Evolutionary conservation across 2,329 filamentous ascomycete species (phyloP).

Genomic region (Aspergillus glaucus): DNA sequence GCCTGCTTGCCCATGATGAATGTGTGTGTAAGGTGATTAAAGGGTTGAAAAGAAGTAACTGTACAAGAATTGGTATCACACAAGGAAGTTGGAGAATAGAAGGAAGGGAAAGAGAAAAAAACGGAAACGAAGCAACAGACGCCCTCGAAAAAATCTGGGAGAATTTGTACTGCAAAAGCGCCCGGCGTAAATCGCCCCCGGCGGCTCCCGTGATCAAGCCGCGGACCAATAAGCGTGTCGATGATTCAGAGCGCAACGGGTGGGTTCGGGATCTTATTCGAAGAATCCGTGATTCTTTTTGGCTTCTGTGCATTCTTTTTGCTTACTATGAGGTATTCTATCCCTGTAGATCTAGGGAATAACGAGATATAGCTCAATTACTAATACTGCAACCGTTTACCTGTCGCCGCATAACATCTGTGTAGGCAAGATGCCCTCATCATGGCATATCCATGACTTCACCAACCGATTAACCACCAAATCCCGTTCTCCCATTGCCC

Average conservation of each 20-base stretch:
- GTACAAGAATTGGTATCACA: constrained; percentile 23
- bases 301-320: constrained; percentile 3
- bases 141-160: constrained; percentile 21
- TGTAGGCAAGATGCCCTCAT: constrained; percentile 1
- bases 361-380: too few relatives aligned
- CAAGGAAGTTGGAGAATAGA: constrained; percentile 10
- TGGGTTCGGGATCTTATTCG: constrained; percentile 23
- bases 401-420: too few relatives aligned
- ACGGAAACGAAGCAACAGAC: too few relatives aligned
- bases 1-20: constrained; percentile 20
- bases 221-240: constrained; percentile 27
- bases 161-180: constrained; percentile 27
- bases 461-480: neutral
- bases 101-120: constrained; percentile 12
- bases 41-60: constrained; percentile 10
- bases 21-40: constrained; percentile 7
- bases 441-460: neutral
- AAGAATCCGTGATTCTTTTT: constrained; percentile 4
- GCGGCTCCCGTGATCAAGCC: constrained; percentile 28
- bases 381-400: too few relatives aligned
- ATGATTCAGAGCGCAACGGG: constrained; percentile 31
- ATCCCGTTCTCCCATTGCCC: neutral
- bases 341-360: too few relatives aligned
- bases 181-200: constrained; percentile 19
- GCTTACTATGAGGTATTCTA: neutral